These are phyloP conservation scores for Mycosphaerella sp. DNA, from an alignment of 2,329 filamentous ascomycete genomes.

Conservation along the genomic window DNA sequence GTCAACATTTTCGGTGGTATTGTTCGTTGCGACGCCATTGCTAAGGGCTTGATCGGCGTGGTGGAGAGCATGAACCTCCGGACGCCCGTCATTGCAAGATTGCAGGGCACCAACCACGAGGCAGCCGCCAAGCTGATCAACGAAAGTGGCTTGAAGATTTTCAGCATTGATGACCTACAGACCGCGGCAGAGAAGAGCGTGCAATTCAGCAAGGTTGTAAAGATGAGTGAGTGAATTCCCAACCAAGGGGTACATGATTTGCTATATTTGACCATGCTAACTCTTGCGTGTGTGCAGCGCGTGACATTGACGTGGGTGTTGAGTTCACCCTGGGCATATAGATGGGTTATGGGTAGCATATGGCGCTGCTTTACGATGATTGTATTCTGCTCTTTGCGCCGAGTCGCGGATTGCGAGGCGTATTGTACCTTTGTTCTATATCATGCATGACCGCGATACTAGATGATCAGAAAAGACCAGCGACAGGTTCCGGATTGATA, in stretches of 20 bases:
- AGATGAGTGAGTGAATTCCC: constrained; percentile 68
- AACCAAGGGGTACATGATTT: constrained; percentile 3
- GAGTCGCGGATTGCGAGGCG: constrained; percentile 1
- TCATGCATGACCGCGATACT: constrained; percentile 9
- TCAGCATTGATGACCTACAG: constrained; percentile 98
- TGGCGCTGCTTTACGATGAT: background rate
- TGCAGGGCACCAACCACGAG: constrained; percentile 99
- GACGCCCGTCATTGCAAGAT: constrained; percentile 91
- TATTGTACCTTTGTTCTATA: constrained; percentile 9
- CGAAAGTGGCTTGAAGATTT: constrained; percentile 98
- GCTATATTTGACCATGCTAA: background rate
- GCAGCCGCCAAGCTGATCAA: constrained; percentile 86
- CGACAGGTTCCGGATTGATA: background rate
- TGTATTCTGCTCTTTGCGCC: background rate
- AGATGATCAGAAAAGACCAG: constrained; percentile 2
- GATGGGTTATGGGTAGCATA: constrained; percentile 17
- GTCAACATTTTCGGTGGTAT: constrained; percentile 99
- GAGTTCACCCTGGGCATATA: constrained; percentile 95
- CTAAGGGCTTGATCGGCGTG: constrained; percentile 90
- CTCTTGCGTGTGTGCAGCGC: constrained; percentile 48
- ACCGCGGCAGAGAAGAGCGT: constrained; percentile 96
- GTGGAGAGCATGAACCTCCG: constrained; percentile 92
- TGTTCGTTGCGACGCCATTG: constrained; percentile 95
- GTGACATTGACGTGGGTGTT: constrained; percentile 94
- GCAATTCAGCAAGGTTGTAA: constrained; percentile 98